phyloP scores from a whole-genome alignment of 202 grass and related monocot genomes.

The Panicum hallii region DNA sequence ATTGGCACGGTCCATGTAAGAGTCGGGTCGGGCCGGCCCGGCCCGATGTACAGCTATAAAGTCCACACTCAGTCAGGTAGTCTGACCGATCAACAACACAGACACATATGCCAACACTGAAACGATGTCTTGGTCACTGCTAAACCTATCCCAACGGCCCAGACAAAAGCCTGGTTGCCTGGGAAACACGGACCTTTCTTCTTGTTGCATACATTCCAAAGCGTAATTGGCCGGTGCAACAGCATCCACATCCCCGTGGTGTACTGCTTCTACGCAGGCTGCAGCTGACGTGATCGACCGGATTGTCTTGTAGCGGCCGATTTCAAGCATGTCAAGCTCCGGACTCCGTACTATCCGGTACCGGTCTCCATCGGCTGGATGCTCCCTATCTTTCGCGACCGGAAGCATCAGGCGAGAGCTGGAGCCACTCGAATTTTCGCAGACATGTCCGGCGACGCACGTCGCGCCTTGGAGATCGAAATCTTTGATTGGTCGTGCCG shows the following conservation, averaged over 20 bases:
- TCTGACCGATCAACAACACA: not conserved
- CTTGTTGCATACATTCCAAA: not conserved
- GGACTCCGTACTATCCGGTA: slow-evolving; percentile 9
- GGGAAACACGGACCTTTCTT: not conserved
- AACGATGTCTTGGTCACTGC: not conserved
- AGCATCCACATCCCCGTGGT: not conserved
- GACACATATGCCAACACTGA: not conserved
- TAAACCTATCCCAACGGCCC: not conserved
- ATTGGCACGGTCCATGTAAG: no score
- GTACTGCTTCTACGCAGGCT: not conserved
- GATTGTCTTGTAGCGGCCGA: not conserved
- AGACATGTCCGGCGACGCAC: not conserved
- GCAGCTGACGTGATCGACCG: not conserved
- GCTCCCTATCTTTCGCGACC: not conserved
- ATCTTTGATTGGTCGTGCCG: not conserved
- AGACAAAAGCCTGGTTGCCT: not conserved
- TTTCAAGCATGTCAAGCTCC: not conserved
- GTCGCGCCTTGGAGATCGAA: not conserved
- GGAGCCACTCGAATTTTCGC: not conserved
- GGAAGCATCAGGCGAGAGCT: not conserved
- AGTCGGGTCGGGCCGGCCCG: no score
- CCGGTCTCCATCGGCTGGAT: slow-evolving; percentile 26
- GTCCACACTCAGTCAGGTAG: no score
- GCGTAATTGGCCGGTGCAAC: not conserved
- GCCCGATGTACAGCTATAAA: no score